These are phyloP conservation scores for Prosopis cineraria DNA, from an alignment of 306 rosid genomes.

Conservation along the genomic window DNA sequence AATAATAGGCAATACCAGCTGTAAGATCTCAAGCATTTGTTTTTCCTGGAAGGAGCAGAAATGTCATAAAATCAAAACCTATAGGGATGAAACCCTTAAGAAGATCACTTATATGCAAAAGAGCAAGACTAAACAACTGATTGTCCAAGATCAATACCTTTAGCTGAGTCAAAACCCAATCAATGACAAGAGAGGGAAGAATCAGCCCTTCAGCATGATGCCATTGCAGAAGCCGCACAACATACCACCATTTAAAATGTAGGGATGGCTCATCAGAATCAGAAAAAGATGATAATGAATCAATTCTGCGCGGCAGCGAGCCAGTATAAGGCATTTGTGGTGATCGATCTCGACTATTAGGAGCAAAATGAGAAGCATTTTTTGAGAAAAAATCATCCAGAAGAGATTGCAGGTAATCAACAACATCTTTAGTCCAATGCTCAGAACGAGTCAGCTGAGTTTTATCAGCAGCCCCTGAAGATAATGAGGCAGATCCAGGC, in stretches of 20 bases:
- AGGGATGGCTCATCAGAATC: constrained; percentile 79
- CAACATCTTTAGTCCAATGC: constrained; percentile 87
- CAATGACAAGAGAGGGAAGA: constrained; percentile 81
- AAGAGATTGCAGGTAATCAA: constrained; percentile 81
- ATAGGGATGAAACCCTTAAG: constrained; percentile 11
- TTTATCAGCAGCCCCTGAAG: constrained; percentile 73
- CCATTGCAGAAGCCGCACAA: constrained; percentile 90
- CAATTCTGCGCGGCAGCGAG: constrained; percentile 56
- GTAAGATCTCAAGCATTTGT: constrained; percentile 76
- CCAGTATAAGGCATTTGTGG: constrained; percentile 62
- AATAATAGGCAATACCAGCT: constrained; percentile 86
- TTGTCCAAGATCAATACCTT: constrained; percentile 51
- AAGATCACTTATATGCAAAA: constrained; percentile 20
- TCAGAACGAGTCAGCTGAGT: constrained; percentile 76
- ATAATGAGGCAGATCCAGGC: constrained; percentile 58
- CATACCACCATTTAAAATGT: constrained; percentile 92
- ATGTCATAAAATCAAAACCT: constrained; percentile 36
- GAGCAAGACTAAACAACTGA: not conserved
- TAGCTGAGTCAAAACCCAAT: constrained; percentile 85
- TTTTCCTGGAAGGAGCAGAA: constrained; percentile 66
- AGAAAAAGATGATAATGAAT: constrained; percentile 48
- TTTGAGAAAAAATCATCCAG: constrained; percentile 77
- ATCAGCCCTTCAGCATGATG: constrained; percentile 89
- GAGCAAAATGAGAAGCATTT: constrained; percentile 54
- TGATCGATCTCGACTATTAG: constrained; percentile 64